Conservation (phyloP, 2,329 filamentous ascomycete genomes). For the Eutypella sp. region DNA sequence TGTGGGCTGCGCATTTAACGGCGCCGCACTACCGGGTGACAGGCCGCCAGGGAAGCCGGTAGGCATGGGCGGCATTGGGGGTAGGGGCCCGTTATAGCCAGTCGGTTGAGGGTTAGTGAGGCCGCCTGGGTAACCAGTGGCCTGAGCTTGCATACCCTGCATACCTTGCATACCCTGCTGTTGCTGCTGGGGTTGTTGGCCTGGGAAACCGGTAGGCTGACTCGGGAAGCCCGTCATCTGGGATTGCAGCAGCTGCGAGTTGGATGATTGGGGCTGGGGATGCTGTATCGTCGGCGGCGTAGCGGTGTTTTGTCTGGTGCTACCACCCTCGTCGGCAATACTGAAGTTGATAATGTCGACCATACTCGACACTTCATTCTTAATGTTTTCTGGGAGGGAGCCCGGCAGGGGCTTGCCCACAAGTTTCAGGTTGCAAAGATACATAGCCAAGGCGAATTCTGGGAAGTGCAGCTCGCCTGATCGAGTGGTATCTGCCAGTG, state of each 20-base stretch:
- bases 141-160: slow-evolving; percentile 61
- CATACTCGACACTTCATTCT: slow-evolving; percentile 98
- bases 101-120: slow-evolving; percentile 66
- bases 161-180: too few species aligned
- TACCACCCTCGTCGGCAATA: slow-evolving; percentile 66
- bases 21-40: slow-evolving; percentile 44
- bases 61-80: slow-evolving; percentile 78
- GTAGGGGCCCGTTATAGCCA: slow-evolving; percentile 74
- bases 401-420: slow-evolving; percentile 78
- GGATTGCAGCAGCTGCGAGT: slow-evolving; percentile 55
- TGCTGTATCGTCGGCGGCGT: slow-evolving; percentile 57
- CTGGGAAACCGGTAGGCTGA: slow-evolving; percentile 51
- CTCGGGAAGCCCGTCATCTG: slow-evolving; percentile 65
- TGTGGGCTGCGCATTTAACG: slow-evolving; percentile 88
- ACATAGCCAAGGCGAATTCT: slow-evolving; percentile 97
- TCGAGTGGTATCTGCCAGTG: slow-evolving; percentile 89
- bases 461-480: slow-evolving; percentile 95
- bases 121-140: slow-evolving; percentile 61
- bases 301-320: slow-evolving; percentile 47
- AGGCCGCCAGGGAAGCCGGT: slow-evolving; percentile 64
- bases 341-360: slow-evolving; percentile 98
- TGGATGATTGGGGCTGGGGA: slow-evolving; percentile 71
- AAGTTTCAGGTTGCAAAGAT: slow-evolving; percentile 89
- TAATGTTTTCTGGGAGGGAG: slow-evolving; percentile 74
- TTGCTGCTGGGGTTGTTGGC: slow-evolving; percentile 50